Conservation (phyloP, 2,329 filamentous ascomycete genomes). For the Pleurostoma richardsiae region DNA sequence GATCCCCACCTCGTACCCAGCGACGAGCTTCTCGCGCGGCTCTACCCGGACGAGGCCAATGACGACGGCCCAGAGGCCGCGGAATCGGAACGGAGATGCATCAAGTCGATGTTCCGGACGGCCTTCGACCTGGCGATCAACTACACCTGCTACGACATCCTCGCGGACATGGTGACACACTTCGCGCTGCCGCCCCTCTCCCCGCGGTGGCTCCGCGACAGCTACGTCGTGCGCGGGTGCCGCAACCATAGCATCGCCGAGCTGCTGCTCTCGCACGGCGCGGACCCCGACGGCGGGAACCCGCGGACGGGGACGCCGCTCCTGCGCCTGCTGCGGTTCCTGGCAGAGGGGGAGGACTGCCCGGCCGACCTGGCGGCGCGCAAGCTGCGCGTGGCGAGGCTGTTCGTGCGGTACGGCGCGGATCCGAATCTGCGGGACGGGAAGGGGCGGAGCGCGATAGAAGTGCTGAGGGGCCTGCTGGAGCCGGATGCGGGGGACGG, state of each 20-base stretch:
- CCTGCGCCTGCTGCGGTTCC: too few species aligned
- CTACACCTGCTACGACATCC: constrained; percentile 9
- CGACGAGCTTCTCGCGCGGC: constrained; percentile 9
- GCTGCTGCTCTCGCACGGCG: constrained; percentile 10
- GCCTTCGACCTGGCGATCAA: constrained; percentile 15
- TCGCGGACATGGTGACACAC: constrained; percentile 11
- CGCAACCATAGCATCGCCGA: constrained; percentile 11
- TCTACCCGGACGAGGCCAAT: constrained; percentile 5
- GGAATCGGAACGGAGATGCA: constrained; percentile 5
- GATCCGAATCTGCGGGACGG: too few species aligned
- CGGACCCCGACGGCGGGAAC: constrained; percentile 1
- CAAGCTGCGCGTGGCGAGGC: too few species aligned
- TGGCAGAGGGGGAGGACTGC: too few species aligned
- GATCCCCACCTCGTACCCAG: constrained; percentile 14
- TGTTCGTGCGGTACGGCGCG: too few species aligned
- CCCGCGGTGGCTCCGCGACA: neutral
- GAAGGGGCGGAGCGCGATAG: too few species aligned
- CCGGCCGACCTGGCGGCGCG: too few species aligned
- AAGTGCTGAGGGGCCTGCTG: too few species aligned
- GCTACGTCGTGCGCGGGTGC: constrained; percentile 11
- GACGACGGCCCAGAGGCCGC: too few species aligned
- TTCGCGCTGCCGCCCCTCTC: constrained; percentile 11
- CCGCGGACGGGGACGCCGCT: too few species aligned
- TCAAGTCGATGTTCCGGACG: constrained; percentile 10
- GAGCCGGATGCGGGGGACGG: too few species aligned